Percentiles rank a stretch among this genome's conserved stretches.
Evolutionary conservation across 345 rosid species (phyloP).

Genomic region (Gossypioides kirkii): DNA sequence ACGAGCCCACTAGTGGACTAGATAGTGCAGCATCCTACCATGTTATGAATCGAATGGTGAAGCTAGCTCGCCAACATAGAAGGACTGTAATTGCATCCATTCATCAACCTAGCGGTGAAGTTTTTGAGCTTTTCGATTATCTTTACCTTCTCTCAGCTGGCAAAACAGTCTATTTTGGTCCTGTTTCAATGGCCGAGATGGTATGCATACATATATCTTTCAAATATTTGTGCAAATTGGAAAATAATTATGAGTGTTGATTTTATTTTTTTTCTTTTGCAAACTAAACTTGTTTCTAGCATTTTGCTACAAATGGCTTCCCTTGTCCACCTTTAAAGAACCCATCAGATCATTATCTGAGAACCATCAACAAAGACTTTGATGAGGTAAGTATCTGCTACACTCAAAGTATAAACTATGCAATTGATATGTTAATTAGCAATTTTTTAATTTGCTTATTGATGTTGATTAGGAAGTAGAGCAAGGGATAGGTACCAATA

Average conservation of each 20-base stretch:
- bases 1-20: slow-evolving; percentile 50
- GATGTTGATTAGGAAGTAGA: slow-evolving; percentile 23
- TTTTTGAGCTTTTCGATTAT: slow-evolving; percentile 34
- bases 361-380: slow-evolving; percentile 34
- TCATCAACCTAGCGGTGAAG: slow-evolving; percentile 39
- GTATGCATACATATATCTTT: slow-evolving; percentile 8
- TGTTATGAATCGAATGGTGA: slow-evolving; percentile 39
- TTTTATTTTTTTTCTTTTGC: no score
- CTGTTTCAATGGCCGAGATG: slow-evolving; percentile 24
- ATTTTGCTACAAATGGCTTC: slow-evolving; percentile 32
- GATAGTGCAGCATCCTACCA: slow-evolving; percentile 53
- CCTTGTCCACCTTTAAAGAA: slow-evolving; percentile 35
- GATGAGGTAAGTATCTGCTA: slow-evolving; percentile 20
- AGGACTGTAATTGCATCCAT: slow-evolving; percentile 31
- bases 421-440: neutral
- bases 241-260: no score
- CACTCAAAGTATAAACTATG: neutral
- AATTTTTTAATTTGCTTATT: neutral
- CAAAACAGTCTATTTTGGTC: slow-evolving; percentile 33
- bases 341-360: slow-evolving; percentile 34
- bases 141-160: slow-evolving; percentile 42
- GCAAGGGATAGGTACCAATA: slow-evolving; percentile 15
- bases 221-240: no score
- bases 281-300: slow-evolving; percentile 8
- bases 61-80: slow-evolving; percentile 27